Conservation (phyloP, 176 grass and related monocot species). For the Ampelocalamus luodianensis region DNA sequence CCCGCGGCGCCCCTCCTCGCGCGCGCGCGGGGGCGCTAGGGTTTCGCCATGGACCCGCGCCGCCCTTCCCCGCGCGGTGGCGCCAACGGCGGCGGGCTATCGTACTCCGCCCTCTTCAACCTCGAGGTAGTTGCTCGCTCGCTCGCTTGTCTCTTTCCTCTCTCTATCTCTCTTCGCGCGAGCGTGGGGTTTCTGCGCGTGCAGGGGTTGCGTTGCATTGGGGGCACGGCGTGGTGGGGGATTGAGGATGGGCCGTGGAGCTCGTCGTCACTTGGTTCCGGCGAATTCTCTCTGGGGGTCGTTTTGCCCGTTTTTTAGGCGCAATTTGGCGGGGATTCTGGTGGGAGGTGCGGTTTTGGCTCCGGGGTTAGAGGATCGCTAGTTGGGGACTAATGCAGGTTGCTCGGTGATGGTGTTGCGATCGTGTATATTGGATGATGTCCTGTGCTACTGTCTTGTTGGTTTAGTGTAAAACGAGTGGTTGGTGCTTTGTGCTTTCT, state of each 20-base stretch:
- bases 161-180: neutral
- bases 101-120: conserved; percentile 86
- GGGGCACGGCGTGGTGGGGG: neutral
- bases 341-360: neutral
- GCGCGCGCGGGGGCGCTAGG: conserved; percentile 41
- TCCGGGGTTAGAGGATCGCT: neutral
- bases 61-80: conserved; percentile 58
- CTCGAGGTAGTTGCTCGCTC: conserved; percentile 63
- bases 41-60: conserved; percentile 80
- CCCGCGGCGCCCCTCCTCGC: conserved; percentile 17
- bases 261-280: conserved; percentile 24
- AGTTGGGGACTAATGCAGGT: conserved; percentile 34
- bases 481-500: neutral
- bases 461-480: neutral
- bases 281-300: conserved; percentile 4
- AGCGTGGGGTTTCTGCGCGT: neutral
- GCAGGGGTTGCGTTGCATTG: conserved; percentile 1
- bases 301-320: neutral
- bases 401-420: neutral
- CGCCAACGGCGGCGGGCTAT: conserved; percentile 66
- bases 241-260: neutral
- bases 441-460: conserved; percentile 37
- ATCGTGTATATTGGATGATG: neutral
- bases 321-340: conserved; percentile 3
- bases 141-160: neutral